Conservation (phyloP, 768 basidiomycete species). For the Boletus coccyginus region DNA sequence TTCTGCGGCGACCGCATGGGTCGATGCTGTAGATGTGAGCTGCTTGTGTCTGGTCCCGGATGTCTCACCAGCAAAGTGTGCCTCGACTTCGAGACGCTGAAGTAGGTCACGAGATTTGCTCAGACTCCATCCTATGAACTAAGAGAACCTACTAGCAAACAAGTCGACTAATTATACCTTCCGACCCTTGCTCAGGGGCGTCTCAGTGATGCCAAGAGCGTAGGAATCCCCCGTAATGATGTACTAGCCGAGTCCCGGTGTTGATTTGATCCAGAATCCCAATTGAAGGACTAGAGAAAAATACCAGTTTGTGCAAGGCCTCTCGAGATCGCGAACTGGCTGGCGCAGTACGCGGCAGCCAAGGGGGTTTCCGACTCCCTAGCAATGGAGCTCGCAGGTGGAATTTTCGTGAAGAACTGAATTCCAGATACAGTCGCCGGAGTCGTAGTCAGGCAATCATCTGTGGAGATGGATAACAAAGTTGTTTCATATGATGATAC, state of each 20-base stretch:
- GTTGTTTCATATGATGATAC: no score
- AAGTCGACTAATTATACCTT: no score
- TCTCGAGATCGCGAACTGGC: constrained; percentile 37
- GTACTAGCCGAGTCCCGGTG: constrained; percentile 28
- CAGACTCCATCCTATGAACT: no score
- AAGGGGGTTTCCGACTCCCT: not conserved
- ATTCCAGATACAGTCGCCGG: no score
- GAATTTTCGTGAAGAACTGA: no score
- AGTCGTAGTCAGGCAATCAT: no score
- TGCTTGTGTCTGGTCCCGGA: not conserved
- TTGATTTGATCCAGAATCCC: not conserved
- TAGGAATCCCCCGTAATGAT: constrained; percentile 38
- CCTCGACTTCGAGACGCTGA: no score
- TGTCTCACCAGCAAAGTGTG: no score
- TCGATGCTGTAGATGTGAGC: constrained; percentile 19
- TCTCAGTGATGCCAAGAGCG: constrained; percentile 33
- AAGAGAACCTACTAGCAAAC: no score
- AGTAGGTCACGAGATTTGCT: no score
- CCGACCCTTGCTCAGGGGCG: constrained; percentile 23
- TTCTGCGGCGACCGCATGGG: constrained; percentile 23
- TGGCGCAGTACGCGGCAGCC: constrained; percentile 23
- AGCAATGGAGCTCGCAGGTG: constrained; percentile 4
- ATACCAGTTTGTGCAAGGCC: constrained; percentile 34
- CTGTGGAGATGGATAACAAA: no score
- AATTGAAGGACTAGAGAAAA: not conserved